Evolutionary conservation across 768 basidiomycete genomes (phyloP).

Genomic region (Agrocybe praecox): DNA sequence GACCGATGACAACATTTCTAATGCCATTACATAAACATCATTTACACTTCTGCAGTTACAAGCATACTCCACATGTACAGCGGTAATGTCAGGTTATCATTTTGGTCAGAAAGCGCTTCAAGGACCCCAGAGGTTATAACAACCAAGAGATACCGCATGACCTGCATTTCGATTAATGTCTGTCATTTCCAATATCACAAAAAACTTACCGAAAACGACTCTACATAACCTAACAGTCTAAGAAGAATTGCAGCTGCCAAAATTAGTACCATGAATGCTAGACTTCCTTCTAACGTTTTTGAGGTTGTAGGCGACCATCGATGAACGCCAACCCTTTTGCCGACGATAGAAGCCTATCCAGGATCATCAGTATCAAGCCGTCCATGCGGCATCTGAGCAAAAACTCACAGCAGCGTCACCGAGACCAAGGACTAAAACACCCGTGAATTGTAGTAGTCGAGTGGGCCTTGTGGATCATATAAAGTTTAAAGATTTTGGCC

Average conservation of each 20-base stretch:
- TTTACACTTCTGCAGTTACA: constrained; percentile 38
- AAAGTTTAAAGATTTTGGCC: background rate
- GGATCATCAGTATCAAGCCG: constrained; percentile 1
- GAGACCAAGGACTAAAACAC: constrained; percentile 85
- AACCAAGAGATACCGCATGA: constrained; percentile 63
- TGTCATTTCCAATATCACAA: constrained; percentile 3
- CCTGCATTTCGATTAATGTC: constrained; percentile 41
- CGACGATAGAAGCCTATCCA: constrained; percentile 86
- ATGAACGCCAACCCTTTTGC: constrained; percentile 77
- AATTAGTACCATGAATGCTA: constrained; percentile 78
- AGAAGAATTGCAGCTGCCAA: constrained; percentile 70
- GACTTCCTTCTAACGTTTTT: constrained; percentile 92
- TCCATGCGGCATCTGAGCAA: background rate
- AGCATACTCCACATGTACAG: constrained; percentile 93
- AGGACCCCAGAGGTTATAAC: constrained; percentile 69
- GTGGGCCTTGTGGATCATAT: constrained; percentile 35
- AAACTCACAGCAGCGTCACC: constrained; percentile 89
- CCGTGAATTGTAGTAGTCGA: constrained; percentile 66
- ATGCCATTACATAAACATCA: background rate
- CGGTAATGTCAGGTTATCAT: constrained; percentile 97
- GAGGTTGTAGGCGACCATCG: constrained; percentile 83
- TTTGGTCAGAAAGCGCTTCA: constrained; percentile 93
- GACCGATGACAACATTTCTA: too few species aligned
- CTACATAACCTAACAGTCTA: constrained; percentile 68
- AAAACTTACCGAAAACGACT: constrained; percentile 73